Evolutionary conservation across 2,329 filamentous ascomycete species (phyloP).

Genomic region (Byssochlamys sp.): DNA sequence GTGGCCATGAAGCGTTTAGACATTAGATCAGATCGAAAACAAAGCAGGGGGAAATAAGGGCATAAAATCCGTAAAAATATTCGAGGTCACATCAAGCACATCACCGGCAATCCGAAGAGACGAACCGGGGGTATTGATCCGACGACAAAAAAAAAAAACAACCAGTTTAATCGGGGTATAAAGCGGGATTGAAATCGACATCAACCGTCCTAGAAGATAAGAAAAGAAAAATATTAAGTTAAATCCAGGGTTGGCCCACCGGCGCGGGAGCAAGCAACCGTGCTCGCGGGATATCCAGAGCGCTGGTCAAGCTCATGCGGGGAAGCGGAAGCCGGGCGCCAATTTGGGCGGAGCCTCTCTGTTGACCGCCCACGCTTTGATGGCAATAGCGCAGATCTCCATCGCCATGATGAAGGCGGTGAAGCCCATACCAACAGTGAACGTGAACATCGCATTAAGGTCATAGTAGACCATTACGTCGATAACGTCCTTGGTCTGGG

Average conservation of each 20-base stretch:
- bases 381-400: slow-evolving; percentile 63
- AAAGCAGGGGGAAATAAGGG: slow-evolving; percentile 3
- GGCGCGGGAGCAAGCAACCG: not conserved
- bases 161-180: slow-evolving; percentile 10
- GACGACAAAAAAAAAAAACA: slow-evolving; percentile 9
- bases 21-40: slow-evolving; percentile 4
- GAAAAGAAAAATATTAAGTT: slow-evolving; percentile 4
- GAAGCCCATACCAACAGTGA: slow-evolving; percentile 77
- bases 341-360: slow-evolving; percentile 27
- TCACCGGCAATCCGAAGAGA: slow-evolving; percentile 8
- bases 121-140: slow-evolving; percentile 16
- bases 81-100: slow-evolving; percentile 3
- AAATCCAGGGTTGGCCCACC: not conserved
- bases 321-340: slow-evolving; percentile 20
- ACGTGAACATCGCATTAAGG: slow-evolving; percentile 85
- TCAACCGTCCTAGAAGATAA: slow-evolving; percentile 9
- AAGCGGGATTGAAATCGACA: slow-evolving; percentile 7
- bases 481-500: slow-evolving; percentile 64
- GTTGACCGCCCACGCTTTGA: slow-evolving; percentile 75
- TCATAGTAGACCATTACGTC: slow-evolving; percentile 64
- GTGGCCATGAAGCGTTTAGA: not conserved
- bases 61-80: slow-evolving; percentile 8
- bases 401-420: slow-evolving; percentile 79
- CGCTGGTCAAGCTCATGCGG: slow-evolving; percentile 5
- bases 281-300: too few species aligned